Evolutionary conservation across 2,329 filamentous ascomycete genomes (phyloP), one percentile per base, ranked within the genome.

Genomic region (Cercospora canescens): DNA sequence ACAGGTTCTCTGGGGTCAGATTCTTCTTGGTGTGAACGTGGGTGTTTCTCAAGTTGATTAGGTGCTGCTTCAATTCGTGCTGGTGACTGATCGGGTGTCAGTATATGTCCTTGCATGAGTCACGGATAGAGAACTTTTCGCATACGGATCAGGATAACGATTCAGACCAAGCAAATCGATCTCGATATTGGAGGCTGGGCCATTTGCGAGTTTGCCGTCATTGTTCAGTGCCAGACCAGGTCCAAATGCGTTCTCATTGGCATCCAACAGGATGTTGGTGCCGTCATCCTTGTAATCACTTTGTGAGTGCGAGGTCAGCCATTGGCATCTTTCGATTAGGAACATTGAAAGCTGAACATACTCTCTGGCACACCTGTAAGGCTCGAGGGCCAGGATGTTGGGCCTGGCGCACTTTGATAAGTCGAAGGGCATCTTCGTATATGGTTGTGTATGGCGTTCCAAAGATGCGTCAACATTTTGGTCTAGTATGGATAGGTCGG

Each of bases 231-330:
- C 81, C 57, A 97, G 82, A 1, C 92, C 90, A 0, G 95, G 94
- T 0, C 95, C 95, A 75, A 91, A 97, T 66, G 95, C 93, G 76
- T 99, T 99, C 82, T 99, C 95, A 76, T 99, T 99, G 73, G 95
- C 95, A 78, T 99, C 95, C 71, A 99, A 91, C 60, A 99, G 89
- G 74, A 98, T 89, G 76, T 98, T 98, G 66, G 89, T 94, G 72
- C 95, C 95, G 77, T 99, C 91, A 79, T 99, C 94, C 83, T 99
- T 97, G 87, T 99, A 98, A 86, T 99, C 95, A 82, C 76, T 77
- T 56, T 39, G 12, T 32, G 21, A 48, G 60, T 26, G 24, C 34
- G 41, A 37, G n/a, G 34, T 74, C 61, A 72, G 71, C 62, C 62
- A 67, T 69, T 66, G 60, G 28, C 37, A 18, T 55, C 57, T 12